phyloP scores from a whole-genome alignment of 495 filamentous ascomycete species.

The Podospora pseudocomata region DNA sequence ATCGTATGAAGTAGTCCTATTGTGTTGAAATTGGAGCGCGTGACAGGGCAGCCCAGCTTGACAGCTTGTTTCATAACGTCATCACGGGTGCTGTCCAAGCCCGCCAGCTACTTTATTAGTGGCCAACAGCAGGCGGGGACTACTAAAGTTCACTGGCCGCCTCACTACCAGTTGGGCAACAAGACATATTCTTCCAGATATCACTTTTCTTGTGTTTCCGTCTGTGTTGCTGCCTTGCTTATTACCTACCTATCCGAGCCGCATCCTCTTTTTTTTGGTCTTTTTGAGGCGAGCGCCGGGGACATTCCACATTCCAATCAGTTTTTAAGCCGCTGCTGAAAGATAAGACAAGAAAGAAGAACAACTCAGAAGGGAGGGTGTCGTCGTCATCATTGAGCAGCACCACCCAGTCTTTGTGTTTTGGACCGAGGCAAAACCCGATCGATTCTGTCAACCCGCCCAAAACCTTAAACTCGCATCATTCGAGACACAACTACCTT shows the following conservation, averaged over 20 bases:
- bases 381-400: background rate
- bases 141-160: background rate
- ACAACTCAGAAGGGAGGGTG: background rate
- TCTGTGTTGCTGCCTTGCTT: background rate
- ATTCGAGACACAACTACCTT: background rate
- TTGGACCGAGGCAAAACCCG: background rate
- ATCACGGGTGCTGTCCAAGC: background rate
- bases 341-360: background rate
- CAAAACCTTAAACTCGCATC: background rate
- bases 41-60: background rate
- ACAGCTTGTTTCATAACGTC: slow-evolving; percentile 10
- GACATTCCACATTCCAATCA: background rate
- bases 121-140: background rate
- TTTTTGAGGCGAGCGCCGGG: background rate
- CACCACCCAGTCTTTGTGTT: background rate
- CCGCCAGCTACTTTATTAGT: background rate
- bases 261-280: background rate
- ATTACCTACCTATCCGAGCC: background rate
- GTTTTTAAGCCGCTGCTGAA: background rate
- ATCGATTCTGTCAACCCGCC: background rate
- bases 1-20: background rate
- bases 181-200: background rate
- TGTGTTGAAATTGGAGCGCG: background rate
- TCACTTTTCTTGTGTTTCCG: background rate
- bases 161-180: background rate